A percentile compares a stretch with the other conserved stretches of the same genome.
Evolutionary conservation across 108 stramenopile species (phyloP).

Genomic region (Cyclotella kingstonii): DNA sequence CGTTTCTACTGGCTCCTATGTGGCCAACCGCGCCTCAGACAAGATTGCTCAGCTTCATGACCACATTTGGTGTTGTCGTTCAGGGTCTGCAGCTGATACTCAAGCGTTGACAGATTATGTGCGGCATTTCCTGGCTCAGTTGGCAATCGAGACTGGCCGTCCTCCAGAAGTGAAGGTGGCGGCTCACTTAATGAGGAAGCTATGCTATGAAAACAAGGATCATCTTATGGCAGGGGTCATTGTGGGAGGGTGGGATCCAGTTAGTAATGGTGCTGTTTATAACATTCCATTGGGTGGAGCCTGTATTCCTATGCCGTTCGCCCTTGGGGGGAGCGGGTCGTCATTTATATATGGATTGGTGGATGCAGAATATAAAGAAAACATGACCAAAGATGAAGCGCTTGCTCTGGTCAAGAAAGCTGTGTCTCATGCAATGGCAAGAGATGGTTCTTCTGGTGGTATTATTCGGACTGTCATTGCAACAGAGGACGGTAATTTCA

Average conservation of each 20-base stretch:
- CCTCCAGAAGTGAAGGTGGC: constrained; percentile 89
- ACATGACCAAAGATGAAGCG: constrained; percentile 91
- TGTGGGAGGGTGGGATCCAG: constrained; percentile 95
- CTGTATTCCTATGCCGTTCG: constrained; percentile 89
- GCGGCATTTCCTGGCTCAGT: constrained; percentile 75
- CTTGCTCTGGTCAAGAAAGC: constrained; percentile 80
- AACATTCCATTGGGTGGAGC: constrained; percentile 94
- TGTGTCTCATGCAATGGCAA: constrained; percentile 95
- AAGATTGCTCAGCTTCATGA: constrained; percentile 94
- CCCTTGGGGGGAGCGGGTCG: constrained; percentile 90
- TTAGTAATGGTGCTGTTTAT: constrained; percentile 85
- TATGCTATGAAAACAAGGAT: constrained; percentile 97
- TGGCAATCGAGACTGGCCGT: constrained; percentile 87
- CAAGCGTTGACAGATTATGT: constrained; percentile 95
- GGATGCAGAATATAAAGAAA: constrained; percentile 77
- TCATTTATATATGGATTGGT: constrained; percentile 92
- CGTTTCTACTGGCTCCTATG: constrained; percentile 95
- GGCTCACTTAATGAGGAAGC: constrained; percentile 78
- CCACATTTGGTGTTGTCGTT: constrained; percentile 92
- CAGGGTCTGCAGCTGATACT: constrained; percentile 96
- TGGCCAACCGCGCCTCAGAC: constrained; percentile 94
- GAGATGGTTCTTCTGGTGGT: constrained; percentile 96
- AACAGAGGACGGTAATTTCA: constrained; percentile 61
- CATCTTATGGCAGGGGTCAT: constrained; percentile 94
- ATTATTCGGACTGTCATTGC: constrained; percentile 91